Percentiles rank a stretch among this genome's conserved stretches.
Conservation (phyloP, 371 early-diverging fungal species). For the Umbelopsis sp. region DNA sequence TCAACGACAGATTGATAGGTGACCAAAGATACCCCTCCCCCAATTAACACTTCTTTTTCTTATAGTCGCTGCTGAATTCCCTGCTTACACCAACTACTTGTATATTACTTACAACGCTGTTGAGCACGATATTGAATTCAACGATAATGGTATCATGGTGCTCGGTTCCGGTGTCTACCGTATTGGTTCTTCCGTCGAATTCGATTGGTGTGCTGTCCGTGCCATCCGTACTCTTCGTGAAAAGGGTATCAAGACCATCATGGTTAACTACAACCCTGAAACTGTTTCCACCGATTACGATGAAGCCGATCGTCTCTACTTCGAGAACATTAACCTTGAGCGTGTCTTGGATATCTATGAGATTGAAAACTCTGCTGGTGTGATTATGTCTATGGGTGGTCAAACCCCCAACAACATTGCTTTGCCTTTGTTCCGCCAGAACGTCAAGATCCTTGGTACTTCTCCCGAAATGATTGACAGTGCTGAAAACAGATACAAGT, state of each 20-base stretch:
- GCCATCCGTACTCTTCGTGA: constrained; percentile 88
- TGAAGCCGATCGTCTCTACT: constrained; percentile 94
- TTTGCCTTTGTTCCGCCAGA: constrained; percentile 79
- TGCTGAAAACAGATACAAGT: constrained; percentile 95
- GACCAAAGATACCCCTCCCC: neutral
- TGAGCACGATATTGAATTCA: constrained; percentile 85
- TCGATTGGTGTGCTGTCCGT: constrained; percentile 97
- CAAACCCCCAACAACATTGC: constrained; percentile 98
- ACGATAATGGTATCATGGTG: constrained; percentile 91
- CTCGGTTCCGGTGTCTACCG: constrained; percentile 96
- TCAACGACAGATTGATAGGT: neutral
- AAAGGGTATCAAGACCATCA: constrained; percentile 84
- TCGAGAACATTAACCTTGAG: constrained; percentile 90
- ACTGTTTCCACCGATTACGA: constrained; percentile 97
- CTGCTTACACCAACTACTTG: constrained; percentile 93
- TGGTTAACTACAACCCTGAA: constrained; percentile 98
- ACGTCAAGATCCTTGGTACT: constrained; percentile 90
- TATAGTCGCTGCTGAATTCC: constrained; percentile 94
- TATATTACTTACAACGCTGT: constrained; percentile 95
- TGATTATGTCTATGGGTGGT: constrained; percentile 93
- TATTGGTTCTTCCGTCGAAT: constrained; percentile 96
- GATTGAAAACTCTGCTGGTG: constrained; percentile 79
- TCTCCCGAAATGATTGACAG: constrained; percentile 92
- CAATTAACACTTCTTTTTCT: neutral
- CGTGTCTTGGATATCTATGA: constrained; percentile 95